These are phyloP conservation scores for Fusarium piperis DNA, from an alignment of 2,329 filamentous ascomycete species.

Conservation along the genomic window DNA sequence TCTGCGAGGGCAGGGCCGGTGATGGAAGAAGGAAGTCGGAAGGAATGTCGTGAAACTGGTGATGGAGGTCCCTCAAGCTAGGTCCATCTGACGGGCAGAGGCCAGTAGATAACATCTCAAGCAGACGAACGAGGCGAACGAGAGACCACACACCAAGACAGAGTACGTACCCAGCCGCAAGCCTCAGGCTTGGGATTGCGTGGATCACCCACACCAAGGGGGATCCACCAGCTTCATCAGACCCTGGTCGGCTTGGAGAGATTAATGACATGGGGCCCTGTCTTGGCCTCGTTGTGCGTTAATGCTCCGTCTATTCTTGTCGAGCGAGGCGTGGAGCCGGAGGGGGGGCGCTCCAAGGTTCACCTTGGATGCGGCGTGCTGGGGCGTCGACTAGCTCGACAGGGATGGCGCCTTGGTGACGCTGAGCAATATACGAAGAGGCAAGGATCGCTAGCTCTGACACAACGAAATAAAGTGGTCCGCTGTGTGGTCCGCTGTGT, in stretches of 20 bases:
- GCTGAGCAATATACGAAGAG: slow-evolving; percentile 61
- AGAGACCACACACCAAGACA: slow-evolving; percentile 19
- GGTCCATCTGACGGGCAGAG: slow-evolving; percentile 32
- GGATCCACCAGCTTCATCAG: slow-evolving; percentile 45
- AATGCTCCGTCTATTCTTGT: slow-evolving; percentile 59
- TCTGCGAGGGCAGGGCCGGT: slow-evolving; percentile 33
- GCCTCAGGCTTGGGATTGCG: slow-evolving; percentile 49
- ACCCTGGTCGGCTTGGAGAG: slow-evolving; percentile 45
- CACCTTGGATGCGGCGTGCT: slow-evolving; percentile 41
- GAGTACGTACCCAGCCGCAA: slow-evolving; percentile 40
- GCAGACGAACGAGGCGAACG: slow-evolving; percentile 39
- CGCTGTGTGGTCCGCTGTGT: slow-evolving; percentile 35
- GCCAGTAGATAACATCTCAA: slow-evolving; percentile 38
- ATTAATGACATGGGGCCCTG: slow-evolving; percentile 49
- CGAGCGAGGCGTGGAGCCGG: slow-evolving; percentile 34
- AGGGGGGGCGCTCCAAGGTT: slow-evolving; percentile 43
- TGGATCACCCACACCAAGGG: slow-evolving; percentile 48
- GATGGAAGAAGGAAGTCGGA: slow-evolving; percentile 42
- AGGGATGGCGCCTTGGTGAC: slow-evolving; percentile 53
- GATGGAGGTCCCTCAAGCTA: slow-evolving; percentile 40
- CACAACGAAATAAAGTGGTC: slow-evolving; percentile 58
- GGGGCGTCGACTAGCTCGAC: slow-evolving; percentile 42
- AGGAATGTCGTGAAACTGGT: slow-evolving; percentile 52
- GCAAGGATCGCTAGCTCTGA: slow-evolving; percentile 58
- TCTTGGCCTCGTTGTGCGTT: slow-evolving; percentile 47